Conservation (phyloP, 1,139 yeast species). For the Candida mesenterica region DNA sequence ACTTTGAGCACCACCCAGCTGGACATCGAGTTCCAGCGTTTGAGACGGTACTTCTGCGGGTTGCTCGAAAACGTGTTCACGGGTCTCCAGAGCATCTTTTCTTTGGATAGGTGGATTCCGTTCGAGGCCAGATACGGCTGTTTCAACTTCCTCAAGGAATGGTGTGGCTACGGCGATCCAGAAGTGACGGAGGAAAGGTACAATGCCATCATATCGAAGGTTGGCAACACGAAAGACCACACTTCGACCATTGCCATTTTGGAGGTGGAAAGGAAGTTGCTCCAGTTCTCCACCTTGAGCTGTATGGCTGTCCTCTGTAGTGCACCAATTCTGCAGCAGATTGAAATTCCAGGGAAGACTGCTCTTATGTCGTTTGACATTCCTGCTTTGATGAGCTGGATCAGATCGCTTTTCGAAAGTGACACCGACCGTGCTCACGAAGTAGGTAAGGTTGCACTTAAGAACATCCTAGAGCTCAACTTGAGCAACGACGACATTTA, state of each 20-base stretch:
- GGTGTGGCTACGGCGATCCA: slow-evolving; percentile 89
- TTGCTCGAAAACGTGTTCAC: slow-evolving; percentile 67
- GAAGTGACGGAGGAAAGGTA: slow-evolving; percentile 67
- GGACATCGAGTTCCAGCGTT: slow-evolving; percentile 69
- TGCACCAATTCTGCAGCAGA: slow-evolving; percentile 55
- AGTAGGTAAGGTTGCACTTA: slow-evolving; percentile 71
- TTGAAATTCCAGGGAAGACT: slow-evolving; percentile 42
- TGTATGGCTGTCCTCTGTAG: slow-evolving; percentile 83
- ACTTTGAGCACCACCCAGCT: slow-evolving; percentile 58
- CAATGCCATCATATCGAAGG: slow-evolving; percentile 51
- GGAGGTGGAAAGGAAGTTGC: slow-evolving; percentile 74
- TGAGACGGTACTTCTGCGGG: slow-evolving; percentile 79
- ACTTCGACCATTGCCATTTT: slow-evolving; percentile 69
- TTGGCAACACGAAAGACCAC: slow-evolving; percentile 43
- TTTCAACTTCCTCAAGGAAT: slow-evolving; percentile 78
- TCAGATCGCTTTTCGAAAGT: slow-evolving; percentile 63
- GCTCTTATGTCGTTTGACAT: slow-evolving; percentile 69
- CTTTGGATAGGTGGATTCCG: slow-evolving; percentile 60
- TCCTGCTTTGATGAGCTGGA: slow-evolving; percentile 70
- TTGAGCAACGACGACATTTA: slow-evolving; percentile 55
- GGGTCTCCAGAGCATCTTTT: slow-evolving; percentile 45
- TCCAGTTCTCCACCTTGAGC: slow-evolving; percentile 71
- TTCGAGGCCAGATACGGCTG: slow-evolving; percentile 85
- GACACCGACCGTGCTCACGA: slow-evolving; percentile 58
- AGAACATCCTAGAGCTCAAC: slow-evolving; percentile 62